A percentile compares a stretch with the other conserved stretches of the same genome.
These are phyloP conservation scores for Tritrichomonas musculus DNA, from an alignment of 208 protist genomes.

Conservation along the genomic window DNA sequence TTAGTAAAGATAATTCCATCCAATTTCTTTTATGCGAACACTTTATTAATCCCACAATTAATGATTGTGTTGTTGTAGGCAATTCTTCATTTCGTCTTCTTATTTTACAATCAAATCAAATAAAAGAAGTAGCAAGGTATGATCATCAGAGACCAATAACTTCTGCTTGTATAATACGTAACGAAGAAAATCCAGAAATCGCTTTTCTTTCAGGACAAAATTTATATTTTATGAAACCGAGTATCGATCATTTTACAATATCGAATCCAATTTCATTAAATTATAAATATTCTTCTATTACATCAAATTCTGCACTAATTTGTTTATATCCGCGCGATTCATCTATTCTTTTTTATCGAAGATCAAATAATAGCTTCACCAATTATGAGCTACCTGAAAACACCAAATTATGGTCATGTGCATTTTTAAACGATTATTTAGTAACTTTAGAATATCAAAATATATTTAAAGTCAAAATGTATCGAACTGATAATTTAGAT, in stretches of 20 bases:
- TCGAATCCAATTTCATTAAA: neutral
- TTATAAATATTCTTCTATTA: neutral
- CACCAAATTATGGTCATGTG: neutral
- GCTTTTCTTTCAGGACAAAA: neutral
- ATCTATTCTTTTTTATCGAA: neutral
- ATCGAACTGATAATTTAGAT: neutral
- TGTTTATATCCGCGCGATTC: neutral
- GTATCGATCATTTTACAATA: neutral
- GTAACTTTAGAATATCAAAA: neutral
- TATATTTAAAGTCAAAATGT: neutral
- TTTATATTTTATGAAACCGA: neutral
- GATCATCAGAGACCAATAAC: neutral
- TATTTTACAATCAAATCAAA: neutral
- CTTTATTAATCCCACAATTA: slow-evolving; percentile 23
- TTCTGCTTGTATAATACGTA: neutral
- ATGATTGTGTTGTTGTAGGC: slow-evolving; percentile 4
- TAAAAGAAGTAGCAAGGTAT: neutral
- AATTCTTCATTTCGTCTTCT: neutral
- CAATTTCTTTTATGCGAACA: neutral
- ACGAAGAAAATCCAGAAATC: neutral
- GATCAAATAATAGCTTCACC: neutral
- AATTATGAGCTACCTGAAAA: neutral
- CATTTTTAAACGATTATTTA: neutral
- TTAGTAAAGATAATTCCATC: neutral
- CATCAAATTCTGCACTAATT: neutral